Percentiles rank a stretch among this genome's conserved stretches.
Evolutionary conservation across 2,329 filamentous ascomycete genomes (phyloP).

Genomic region (Calonectria pseudoreteaudii): DNA sequence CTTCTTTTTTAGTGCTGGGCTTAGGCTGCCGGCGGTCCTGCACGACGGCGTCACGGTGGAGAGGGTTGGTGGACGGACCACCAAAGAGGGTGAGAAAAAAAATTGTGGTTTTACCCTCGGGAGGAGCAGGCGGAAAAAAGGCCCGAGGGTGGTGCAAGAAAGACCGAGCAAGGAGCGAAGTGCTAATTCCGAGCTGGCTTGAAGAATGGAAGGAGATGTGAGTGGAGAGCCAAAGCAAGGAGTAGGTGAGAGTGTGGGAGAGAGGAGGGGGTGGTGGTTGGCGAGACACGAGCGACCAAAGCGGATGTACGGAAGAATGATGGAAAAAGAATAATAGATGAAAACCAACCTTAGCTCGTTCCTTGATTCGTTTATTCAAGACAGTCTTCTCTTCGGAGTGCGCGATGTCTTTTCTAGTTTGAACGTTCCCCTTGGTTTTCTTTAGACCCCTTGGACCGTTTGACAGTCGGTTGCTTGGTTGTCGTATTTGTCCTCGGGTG

Average conservation of each 20-base stretch:
- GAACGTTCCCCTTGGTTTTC: not conserved
- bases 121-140: not conserved
- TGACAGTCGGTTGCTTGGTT: not conserved
- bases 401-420: not conserved
- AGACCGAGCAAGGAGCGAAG: slow-evolving; percentile 14
- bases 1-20: slow-evolving; percentile 6
- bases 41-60: slow-evolving; percentile 23
- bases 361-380: not conserved
- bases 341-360: not conserved
- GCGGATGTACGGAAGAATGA: slow-evolving; percentile 9
- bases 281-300: not conserved
- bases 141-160: slow-evolving; percentile 10
- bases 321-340: slow-evolving; percentile 6
- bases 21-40: slow-evolving; percentile 10
- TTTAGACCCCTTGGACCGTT: not conserved
- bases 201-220: slow-evolving; percentile 1
- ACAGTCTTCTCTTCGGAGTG: not conserved
- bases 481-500: not conserved
- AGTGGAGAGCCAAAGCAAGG: not conserved
- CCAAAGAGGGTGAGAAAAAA: not conserved
- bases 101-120: not conserved
- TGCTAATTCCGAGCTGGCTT: slow-evolving; percentile 10
- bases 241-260: not conserved
- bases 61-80: not conserved
- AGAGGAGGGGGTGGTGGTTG: not conserved